These are phyloP conservation scores for Rhodotorula paludigena DNA, from an alignment of 768 basidiomycete genomes.

Conservation along the genomic window DNA sequence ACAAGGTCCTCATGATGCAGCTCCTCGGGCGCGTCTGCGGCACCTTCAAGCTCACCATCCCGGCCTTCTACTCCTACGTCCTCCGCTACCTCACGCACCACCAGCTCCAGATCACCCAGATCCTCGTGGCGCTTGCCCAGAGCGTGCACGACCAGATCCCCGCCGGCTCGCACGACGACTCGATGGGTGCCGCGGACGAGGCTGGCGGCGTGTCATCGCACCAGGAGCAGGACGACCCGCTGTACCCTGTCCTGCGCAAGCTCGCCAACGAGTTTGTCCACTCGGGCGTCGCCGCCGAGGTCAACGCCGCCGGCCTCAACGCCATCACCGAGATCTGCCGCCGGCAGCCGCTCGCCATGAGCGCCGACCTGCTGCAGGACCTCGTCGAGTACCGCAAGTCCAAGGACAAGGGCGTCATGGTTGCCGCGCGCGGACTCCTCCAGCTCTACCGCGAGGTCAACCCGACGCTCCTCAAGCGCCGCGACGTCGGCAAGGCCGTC, in stretches of 20 bases:
- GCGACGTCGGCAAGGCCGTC: conserved; percentile 89
- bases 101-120: conserved; percentile 85
- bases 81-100: conserved; percentile 81
- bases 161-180: conserved; percentile 49
- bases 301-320: conserved; percentile 94
- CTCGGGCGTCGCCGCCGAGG: conserved; percentile 90
- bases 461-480: conserved; percentile 79
- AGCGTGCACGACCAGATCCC: conserved; percentile 93
- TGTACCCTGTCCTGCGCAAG: conserved; percentile 83
- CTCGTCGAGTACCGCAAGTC: conserved; percentile 92
- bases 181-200: neutral
- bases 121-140: conserved; percentile 88
- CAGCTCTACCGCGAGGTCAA: conserved; percentile 94
- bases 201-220: conserved; percentile 60
- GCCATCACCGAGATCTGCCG: conserved; percentile 90
- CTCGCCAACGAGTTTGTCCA: conserved; percentile 94
- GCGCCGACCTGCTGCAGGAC: conserved; percentile 85
- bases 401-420: conserved; percentile 83
- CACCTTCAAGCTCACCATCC: conserved; percentile 82
- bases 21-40: conserved; percentile 91
- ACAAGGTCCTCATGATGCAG: conserved; percentile 96
- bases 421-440: conserved; percentile 79
- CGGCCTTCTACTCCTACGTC: conserved; percentile 93
- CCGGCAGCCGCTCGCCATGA: conserved; percentile 94
- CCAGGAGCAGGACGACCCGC: conserved; percentile 37